phyloP scores from a whole-genome alignment of 2,329 filamentous ascomycete genomes.

The Aspergillus texensis region DNA sequence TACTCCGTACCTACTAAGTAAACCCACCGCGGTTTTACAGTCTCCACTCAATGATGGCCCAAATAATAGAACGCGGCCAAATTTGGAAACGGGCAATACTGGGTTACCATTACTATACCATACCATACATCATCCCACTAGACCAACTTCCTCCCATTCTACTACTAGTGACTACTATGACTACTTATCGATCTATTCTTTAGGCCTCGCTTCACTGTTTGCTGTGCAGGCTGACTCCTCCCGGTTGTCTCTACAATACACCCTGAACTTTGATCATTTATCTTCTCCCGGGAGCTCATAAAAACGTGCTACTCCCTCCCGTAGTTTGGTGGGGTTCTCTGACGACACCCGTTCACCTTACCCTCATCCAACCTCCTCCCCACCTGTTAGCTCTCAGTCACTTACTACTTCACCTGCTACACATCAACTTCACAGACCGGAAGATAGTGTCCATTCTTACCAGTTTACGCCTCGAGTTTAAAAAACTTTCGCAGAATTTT shows the following conservation, averaged over 20 bases:
- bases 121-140: not conserved
- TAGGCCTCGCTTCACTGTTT: not conserved
- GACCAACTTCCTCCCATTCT: not conserved
- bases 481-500: not conserved
- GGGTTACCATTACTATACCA: not conserved
- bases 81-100: not conserved
- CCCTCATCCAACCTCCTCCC: not conserved
- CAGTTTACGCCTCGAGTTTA: constrained; percentile 1
- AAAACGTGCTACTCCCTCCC: not conserved
- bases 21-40: too few relatives aligned
- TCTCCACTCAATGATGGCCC: too few relatives aligned
- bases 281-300: not conserved
- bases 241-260: not conserved
- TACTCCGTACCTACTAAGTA: too few relatives aligned
- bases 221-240: not conserved
- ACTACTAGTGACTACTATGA: not conserved
- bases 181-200: not conserved
- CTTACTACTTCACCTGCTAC: not conserved
- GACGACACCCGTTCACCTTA: constrained; percentile 9
- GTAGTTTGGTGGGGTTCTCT: constrained; percentile 10
- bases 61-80: not conserved
- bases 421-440: not conserved
- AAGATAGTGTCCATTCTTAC: not conserved
- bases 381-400: not conserved
- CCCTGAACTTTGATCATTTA: not conserved